A percentile compares a stretch with the other conserved stretches of the same genome.
Conservation (phyloP, 2,329 filamentous ascomycete species). For the Beauveria scarabaeidicola region DNA sequence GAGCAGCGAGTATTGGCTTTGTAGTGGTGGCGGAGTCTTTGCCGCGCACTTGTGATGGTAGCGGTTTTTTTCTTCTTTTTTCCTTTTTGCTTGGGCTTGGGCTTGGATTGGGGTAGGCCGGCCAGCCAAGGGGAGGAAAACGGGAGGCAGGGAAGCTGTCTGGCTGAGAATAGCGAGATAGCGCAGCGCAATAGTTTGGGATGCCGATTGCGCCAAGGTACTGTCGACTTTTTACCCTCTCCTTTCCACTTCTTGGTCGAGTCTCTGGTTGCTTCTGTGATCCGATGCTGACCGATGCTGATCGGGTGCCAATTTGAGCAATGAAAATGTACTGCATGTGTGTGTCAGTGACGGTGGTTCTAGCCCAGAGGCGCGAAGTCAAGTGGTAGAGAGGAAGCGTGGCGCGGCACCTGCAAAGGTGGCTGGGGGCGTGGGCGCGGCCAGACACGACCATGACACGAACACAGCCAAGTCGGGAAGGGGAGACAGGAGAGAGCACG, state of each 20-base stretch:
- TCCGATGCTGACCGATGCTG: not conserved
- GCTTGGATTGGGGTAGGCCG: not conserved
- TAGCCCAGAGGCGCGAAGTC: not conserved
- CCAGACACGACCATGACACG: conserved; percentile 5
- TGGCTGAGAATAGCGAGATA: not conserved
- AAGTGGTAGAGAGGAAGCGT: not conserved
- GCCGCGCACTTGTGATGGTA: not conserved
- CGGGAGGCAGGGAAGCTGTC: not conserved
- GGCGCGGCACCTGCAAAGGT: not conserved
- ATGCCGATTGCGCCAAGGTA: not conserved
- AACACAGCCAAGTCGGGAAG: not conserved
- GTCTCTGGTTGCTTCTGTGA: not conserved
- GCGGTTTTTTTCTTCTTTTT: not conserved
- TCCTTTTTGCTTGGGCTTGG: not conserved
- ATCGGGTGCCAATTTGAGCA: not conserved
- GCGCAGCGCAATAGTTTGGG: not conserved
- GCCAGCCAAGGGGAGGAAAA: not conserved
- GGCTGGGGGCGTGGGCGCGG: not conserved
- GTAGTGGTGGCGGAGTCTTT: not conserved
- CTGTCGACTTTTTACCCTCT: not conserved
- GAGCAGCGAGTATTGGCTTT: not conserved
- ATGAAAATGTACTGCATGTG: not conserved
- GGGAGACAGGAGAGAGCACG: not conserved
- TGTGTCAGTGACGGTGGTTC: not conserved
- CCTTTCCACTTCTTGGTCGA: not conserved